Base-by-base conservation (phyloP, 2,329 filamentous ascomycete genomes). In the Sporothrix brasiliensis region DNA sequence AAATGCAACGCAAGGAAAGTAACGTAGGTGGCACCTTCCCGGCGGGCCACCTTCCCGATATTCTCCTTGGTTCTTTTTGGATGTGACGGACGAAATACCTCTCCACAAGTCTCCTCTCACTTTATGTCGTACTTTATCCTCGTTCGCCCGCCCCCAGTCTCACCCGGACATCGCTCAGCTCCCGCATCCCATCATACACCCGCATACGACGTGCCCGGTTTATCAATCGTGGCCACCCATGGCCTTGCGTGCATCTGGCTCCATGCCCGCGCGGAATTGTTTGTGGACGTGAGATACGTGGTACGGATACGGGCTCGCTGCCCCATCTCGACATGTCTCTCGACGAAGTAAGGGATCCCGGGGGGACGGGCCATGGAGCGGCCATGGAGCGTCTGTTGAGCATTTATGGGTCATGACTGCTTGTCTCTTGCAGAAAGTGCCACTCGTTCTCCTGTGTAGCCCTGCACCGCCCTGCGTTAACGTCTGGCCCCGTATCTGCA, bases 31-130 rank as follows among this genome's bases (percentile, higher is more conserved):
- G 34, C 34, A 19, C 50, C 21, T 68, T 56, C 66, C 66, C 66
- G 66, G 66, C 66, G 66, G 66, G 66, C 66, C 66, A 68, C 39
- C 66, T 68, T 47, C 66, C 65, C 66, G 65, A 41, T 63, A 21
- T 63, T 24, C 11, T 63, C 21, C 14, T 41, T 39, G 39, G 21
- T 13, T 14, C 27, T 14, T 27, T 61, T 27, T 61, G n/a, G 39
- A 52, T 11, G 27, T 49, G 41, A 65, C 60, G 60, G 60, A 49
- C 60, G 44, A 50, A 3, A 4, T 24, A 67, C 63, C 47, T 67
- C 49, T 67, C 63, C 30, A 52, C 4, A 14, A n/a, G 24, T 16
- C 4, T 41, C 4, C 5, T 41, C 10, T 4, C n/a, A 16, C 30
- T 47, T 39, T 53, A 14, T 44, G 41, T 67, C 11, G 13, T n/a